Evolutionary conservation across 23 red algal genomes (phyloP).

Genomic region (Gracilaria caudata): DNA sequence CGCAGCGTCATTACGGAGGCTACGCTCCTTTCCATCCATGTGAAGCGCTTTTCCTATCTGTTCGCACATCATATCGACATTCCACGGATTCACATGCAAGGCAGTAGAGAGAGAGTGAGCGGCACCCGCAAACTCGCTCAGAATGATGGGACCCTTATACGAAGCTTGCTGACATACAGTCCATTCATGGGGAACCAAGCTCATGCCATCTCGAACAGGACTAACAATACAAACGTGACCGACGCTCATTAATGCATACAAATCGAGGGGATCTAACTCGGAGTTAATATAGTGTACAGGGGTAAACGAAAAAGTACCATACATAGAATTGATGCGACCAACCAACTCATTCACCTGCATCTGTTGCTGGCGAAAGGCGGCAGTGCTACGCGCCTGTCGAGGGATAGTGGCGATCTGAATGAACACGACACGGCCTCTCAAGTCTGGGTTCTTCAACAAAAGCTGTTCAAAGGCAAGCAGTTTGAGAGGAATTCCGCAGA

Average conservation of each 20-base stretch:
- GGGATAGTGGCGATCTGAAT: constrained; percentile 77
- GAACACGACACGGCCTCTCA: constrained; percentile 62
- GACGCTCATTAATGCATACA: constrained; percentile 78
- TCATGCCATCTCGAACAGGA: constrained; percentile 85
- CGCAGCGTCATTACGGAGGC: constrained; percentile 75
- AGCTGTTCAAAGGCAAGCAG: constrained; percentile 92
- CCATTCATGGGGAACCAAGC: constrained; percentile 87
- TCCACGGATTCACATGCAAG: constrained; percentile 90
- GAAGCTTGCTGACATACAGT: constrained; percentile 85
- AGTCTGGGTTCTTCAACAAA: constrained; percentile 61
- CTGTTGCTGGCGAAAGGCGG: constrained; percentile 43
- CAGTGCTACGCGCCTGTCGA: constrained; percentile 5
- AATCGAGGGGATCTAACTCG: constrained; percentile 52
- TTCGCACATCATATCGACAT: constrained; percentile 72
- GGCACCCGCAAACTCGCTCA: constrained; percentile 87
- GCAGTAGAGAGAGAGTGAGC: constrained; percentile 82
- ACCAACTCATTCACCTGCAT: constrained; percentile 77
- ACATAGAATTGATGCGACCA: constrained; percentile 89
- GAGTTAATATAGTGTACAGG: constrained; percentile 90
- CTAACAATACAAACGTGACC: constrained; percentile 87
- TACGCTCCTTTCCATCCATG: constrained; percentile 66
- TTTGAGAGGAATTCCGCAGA: constrained; percentile 84
- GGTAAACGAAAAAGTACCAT: constrained; percentile 75
- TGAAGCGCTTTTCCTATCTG: constrained; percentile 70
- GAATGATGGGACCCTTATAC: constrained; percentile 78